phyloP scores from a whole-genome alignment of 75 land plant species.

The Isoetes taiwanensis region DNA sequence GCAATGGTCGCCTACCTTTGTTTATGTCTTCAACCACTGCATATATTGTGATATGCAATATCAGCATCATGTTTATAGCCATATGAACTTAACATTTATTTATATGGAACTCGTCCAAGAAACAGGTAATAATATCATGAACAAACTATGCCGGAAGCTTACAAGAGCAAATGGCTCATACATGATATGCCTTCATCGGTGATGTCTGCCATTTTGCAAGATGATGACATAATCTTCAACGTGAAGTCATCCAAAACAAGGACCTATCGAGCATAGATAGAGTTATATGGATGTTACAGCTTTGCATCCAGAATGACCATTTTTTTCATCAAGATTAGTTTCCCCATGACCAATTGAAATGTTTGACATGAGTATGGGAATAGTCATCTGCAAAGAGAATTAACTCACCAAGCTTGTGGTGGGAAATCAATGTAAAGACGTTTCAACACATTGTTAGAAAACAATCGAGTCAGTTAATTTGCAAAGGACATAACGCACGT shows the following conservation, averaged over 20 bases:
- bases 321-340: not conserved
- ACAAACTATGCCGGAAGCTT: not conserved
- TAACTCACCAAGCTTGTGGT: not conserved
- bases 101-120: not conserved
- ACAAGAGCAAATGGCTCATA: constrained; percentile 21
- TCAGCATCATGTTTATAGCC: not conserved
- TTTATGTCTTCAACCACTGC: constrained; percentile 89
- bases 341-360: not conserved
- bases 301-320: not conserved
- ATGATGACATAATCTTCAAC: constrained; percentile 70
- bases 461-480: not conserved
- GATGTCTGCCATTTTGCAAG: constrained; percentile 98
- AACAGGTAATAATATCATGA: not conserved
- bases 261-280: constrained; percentile 33
- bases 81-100: not conserved
- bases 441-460: not conserved
- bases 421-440: no score
- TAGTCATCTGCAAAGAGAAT: not conserved
- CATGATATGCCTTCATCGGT: constrained; percentile 97
- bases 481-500: not conserved
- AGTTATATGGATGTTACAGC: not conserved
- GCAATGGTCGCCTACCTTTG: constrained; percentile 81
- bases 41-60: not conserved
- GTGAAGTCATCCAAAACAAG: constrained; percentile 93
- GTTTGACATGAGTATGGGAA: not conserved